phyloP scores from a whole-genome alignment of 202 grass and related monocot species.

The Panicum hallii region DNA sequence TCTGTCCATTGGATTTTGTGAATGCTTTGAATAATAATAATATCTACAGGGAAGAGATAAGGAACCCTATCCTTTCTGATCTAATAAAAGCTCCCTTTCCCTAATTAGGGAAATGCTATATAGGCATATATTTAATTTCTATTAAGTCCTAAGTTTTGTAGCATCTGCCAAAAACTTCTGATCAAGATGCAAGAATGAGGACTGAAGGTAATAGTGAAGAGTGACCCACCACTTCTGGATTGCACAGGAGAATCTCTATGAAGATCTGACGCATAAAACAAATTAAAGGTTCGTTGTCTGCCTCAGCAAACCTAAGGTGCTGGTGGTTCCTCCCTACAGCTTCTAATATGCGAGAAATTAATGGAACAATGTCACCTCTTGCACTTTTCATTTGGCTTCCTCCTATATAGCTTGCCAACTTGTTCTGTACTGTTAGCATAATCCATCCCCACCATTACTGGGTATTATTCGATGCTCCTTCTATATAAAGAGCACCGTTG shows the following conservation, averaged over 20 bases:
- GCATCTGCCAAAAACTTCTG: constrained; percentile 18
- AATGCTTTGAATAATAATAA: constrained; percentile 34
- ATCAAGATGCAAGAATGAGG: constrained; percentile 30
- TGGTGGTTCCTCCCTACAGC: constrained; percentile 23
- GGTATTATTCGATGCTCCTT: constrained; percentile 18
- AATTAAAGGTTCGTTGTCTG: constrained; percentile 26
- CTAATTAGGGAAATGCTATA: constrained; percentile 26
- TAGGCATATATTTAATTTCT: constrained; percentile 28
- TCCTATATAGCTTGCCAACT: constrained; percentile 37
- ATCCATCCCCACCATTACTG: constrained; percentile 16
- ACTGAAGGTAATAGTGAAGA: constrained; percentile 41
- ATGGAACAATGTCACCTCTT: constrained; percentile 17
- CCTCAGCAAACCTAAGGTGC: constrained; percentile 12
- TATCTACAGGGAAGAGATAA: constrained; percentile 30
- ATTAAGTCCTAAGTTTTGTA: constrained; percentile 17
- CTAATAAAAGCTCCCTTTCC: constrained; percentile 14
- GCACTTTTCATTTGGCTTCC: constrained; percentile 29
- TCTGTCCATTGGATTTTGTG: constrained; percentile 29
- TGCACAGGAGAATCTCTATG: constrained; percentile 32
- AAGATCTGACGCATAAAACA: constrained; percentile 39
- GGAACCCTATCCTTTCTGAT: constrained; percentile 36
- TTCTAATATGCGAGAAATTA: constrained; percentile 20
- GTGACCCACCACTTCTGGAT: constrained; percentile 23
- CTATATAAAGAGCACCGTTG: constrained; percentile 47
- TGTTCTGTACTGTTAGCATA: constrained; percentile 38